phyloP scores from a whole-genome alignment of 306 rosid species.

The Medicago ruthenica region DNA sequence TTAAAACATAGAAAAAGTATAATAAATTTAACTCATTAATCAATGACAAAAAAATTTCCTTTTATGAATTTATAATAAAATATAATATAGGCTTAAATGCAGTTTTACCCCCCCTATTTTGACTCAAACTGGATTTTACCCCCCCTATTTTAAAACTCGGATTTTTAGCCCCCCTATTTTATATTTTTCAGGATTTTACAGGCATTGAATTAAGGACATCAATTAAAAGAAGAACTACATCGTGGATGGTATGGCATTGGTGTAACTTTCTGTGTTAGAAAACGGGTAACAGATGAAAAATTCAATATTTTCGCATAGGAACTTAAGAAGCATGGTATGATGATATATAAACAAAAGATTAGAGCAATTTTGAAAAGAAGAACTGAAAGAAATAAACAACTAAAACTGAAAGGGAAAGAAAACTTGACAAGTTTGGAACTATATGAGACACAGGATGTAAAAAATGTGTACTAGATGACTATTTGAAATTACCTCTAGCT shows the following conservation, averaged over 20 bases:
- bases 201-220: not conserved
- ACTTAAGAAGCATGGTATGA: conserved; percentile 20
- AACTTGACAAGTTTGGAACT: conserved; percentile 5
- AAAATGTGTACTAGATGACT: not conserved
- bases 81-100: too few species aligned
- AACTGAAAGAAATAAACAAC: not conserved
- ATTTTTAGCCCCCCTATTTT: too few species aligned
- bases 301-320: not conserved
- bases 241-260: not conserved
- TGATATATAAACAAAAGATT: conserved; percentile 13
- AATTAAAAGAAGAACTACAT: not conserved
- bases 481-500: conserved; percentile 68
- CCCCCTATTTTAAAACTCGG: too few species aligned
- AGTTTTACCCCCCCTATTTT: too few species aligned
- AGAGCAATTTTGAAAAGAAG: conserved; percentile 30
- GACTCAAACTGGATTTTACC: too few species aligned
- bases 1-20: too few species aligned
- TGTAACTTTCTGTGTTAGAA: conserved; percentile 5
- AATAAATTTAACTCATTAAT: too few species aligned
- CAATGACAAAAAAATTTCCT: too few species aligned
- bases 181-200: too few species aligned
- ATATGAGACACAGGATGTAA: conserved; percentile 7
- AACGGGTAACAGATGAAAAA: conserved; percentile 22
- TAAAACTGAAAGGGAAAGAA: too few species aligned
- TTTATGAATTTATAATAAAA: too few species aligned